These are phyloP conservation scores for Boletus rufocinnamomeus DNA, from an alignment of 768 basidiomycete genomes.

Conservation along the genomic window DNA sequence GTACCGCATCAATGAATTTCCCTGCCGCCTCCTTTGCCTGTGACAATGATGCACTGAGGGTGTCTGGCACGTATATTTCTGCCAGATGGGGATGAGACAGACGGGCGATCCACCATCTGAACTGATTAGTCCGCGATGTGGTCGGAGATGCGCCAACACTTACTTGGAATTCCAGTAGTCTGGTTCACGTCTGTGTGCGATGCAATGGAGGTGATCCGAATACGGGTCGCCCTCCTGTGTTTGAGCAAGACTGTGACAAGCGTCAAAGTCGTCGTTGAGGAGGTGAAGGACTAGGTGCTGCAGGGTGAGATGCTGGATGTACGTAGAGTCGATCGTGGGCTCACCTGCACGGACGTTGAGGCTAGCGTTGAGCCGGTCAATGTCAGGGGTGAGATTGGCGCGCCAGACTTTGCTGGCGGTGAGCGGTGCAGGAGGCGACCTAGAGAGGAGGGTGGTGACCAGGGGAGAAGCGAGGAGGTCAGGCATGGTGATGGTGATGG, in stretches of 20 bases:
- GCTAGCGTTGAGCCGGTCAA: constrained; percentile 20
- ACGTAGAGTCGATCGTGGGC: background rate
- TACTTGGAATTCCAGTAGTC: constrained; percentile 22
- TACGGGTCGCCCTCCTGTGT: constrained; percentile 24
- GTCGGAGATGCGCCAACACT: background rate
- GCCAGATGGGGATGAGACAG: constrained; percentile 19
- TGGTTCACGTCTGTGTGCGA: constrained; percentile 28
- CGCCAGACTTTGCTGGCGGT: constrained; percentile 19
- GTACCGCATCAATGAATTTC: constrained; percentile 16
- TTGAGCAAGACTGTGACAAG: constrained; percentile 23
- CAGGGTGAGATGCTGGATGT: background rate
- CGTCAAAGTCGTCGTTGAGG: constrained; percentile 24
- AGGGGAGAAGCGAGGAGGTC: constrained; percentile 18
- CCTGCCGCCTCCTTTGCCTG: constrained; percentile 10
- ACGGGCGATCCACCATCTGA: constrained; percentile 22
- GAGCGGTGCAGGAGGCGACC: constrained; percentile 18
- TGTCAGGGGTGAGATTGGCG: constrained; percentile 15
- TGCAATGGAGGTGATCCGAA: constrained; percentile 24
- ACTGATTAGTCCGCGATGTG: background rate
- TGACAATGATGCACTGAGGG: constrained; percentile 3
- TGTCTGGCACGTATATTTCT: constrained; percentile 19
- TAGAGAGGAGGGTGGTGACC: constrained; percentile 18
- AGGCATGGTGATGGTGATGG: background rate
- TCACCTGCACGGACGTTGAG: constrained; percentile 19
- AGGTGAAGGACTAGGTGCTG: constrained; percentile 17